Evolutionary conservation across 1,284 basidiomycete species (phyloP).

Genomic region (Irpex sp.): DNA sequence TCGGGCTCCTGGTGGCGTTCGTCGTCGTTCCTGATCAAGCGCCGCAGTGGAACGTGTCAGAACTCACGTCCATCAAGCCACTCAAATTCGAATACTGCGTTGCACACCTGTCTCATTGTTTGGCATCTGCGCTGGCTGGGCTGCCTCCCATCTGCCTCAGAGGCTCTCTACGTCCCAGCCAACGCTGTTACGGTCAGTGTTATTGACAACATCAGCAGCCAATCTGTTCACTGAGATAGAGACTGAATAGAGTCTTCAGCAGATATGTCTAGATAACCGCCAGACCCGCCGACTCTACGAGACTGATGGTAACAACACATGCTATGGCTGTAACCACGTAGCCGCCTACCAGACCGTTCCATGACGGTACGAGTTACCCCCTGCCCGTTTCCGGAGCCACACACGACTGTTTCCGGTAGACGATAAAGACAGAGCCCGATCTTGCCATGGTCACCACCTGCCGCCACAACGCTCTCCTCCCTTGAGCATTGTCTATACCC

Average conservation of each 20-base stretch:
- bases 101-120: too few relatives aligned
- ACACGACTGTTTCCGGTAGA: not conserved
- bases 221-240: not conserved
- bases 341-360: not conserved
- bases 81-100: not conserved
- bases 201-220: not conserved
- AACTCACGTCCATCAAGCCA: not conserved
- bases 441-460: not conserved
- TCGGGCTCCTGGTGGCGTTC: not conserved
- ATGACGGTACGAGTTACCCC: not conserved
- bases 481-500: constrained; percentile 7
- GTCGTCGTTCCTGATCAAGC: not conserved
- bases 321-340: not conserved
- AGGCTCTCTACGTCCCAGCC: not conserved
- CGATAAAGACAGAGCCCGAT: not conserved
- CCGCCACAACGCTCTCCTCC: constrained; percentile 2
- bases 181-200: not conserved
- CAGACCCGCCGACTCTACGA: not conserved
- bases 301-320: not conserved
- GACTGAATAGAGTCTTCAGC: not conserved
- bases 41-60: not conserved
- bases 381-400: not conserved
- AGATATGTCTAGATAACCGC: not conserved
- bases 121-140: not conserved
- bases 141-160: not conserved